Base-by-base conservation (phyloP, 1,284 basidiomycete genomes). In the Fomitopsis betulina region DNA sequence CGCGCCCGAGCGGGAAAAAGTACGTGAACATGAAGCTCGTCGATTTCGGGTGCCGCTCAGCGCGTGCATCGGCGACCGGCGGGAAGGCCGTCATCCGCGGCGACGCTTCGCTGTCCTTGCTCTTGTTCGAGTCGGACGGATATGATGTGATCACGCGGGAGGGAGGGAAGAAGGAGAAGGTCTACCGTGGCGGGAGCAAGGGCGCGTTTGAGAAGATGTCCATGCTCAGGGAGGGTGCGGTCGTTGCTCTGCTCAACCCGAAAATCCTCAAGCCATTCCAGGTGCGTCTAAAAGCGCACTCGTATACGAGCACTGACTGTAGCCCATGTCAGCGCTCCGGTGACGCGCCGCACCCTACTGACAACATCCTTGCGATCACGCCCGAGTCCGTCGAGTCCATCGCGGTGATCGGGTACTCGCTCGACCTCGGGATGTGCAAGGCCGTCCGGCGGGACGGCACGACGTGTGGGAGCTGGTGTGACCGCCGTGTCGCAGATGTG, bases 171-270 rank as follows among this genome's bases (percentile, higher is more conserved):
- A 79, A 80, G 45, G 76, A 81, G 65, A 90, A 85, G 65, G 65
- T 87, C 0, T 96, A 94, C 70, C 82, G 81, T 60, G 95, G 96
- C 1, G 96, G 96, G 0, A 95, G 93, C 62, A 84, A 86, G 2
- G 96, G 96, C 6, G 96, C 96, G 0, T 99, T 93, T 68, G 96
- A 98, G 71, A 79, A 82, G 59, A 84, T 93, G 73, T 87, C 90
- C 58, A 93, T 92, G 69, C 75, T 96, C 60, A 85, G 84, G 52
- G 91, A 94, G 62, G 96, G 96, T 1, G 89, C 93, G 50, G 91
- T 98, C 2, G 78, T 99, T 27, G 93, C 94, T 0, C 79, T 99
- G 37, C 75, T 98, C 27, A 98, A 96, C 68, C 95, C 96, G 0
- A 84, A 83, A 59, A 83, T 98, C 39, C 76, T 96, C 56, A 92